Evolutionary conservation across 2,329 filamentous ascomycete species (phyloP), one percentile per base, ranked within the genome.

Genomic region (Sarocladium kiliense): DNA sequence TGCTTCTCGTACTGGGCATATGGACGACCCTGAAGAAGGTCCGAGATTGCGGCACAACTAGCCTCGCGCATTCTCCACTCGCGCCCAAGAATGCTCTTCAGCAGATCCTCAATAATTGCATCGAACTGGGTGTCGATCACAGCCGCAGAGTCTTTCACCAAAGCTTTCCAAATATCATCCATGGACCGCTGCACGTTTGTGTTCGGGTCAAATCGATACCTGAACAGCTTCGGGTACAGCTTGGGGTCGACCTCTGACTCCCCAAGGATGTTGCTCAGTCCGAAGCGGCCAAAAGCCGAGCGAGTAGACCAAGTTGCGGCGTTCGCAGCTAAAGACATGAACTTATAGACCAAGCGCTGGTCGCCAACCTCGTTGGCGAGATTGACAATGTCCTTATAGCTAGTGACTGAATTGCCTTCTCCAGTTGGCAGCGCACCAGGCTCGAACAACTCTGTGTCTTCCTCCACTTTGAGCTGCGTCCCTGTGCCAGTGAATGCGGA

Each of bases 301-400:
- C 94, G 84, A n/a, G 91, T 96, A 1, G 91, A 93, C 94, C 94
- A 99, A 16, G 96, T 95, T 1, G 92, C 91, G 49, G 96, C 95
- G 65, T 97, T 96, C 1, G 91, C 91, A 2, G 94, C 94, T 61
- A 99, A 79, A 0, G 92, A 93, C 94, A 99, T 99, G 73, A 99
- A 97, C 58, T 92, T 91, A 75, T 99, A 99, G 1, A 97, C 89
- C n/a, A 99, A 77, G 62, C 89, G 92, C 57, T 94, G 93, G 64
- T 99, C 93, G 11, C 94, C 94, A 32, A 97, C 92, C 72, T 99
- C 94, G 42, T 93, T 90, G n/a, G 94, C 94, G 49, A 99, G 77
- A 62, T 81, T 94, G 70, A 99, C 89, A 61, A 99, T 97, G 65
- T 99, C 94, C 67, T 96, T 96, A 75, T 99, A 99, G 0, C 93